Evolutionary conservation across 2,329 filamentous ascomycete species (phyloP), one percentile per base, ranked within the genome.

Genomic region (Aspergillus puulaauensis): DNA sequence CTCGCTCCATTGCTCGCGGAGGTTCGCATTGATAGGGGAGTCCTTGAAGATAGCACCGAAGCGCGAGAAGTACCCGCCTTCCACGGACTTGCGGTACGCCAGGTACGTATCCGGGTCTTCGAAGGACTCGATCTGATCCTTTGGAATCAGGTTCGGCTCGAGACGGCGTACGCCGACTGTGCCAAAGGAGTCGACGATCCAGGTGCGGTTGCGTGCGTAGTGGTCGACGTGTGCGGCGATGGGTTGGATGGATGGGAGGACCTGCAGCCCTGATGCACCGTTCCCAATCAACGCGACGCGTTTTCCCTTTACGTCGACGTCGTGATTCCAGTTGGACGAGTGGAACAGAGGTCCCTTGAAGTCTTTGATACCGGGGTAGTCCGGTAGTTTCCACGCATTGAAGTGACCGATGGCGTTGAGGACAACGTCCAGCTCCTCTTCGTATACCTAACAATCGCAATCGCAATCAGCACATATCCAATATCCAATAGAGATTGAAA

Each of bases 161-260:
- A 83, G 75, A 31, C 80, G 82, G 33, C 84, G 80, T 48, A 76
- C 69, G 43, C 63, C 82, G 74, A 58, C 82, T 75, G 35, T 83
- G 79, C 82, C 83, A 71, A 86, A 88, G 0, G 84, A 83, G 2
- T 83, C 80, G 0, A 87, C 84, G 27, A 90, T 84, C 88, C 88
- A 90, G 0, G 87, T 90, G 33, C 78, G 82, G 63, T 82, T 86
- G 9, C 87, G 78, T 1, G 82, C 85, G 61, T 89, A 90, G 69
- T 88, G 85, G 61, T 89, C 85, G 0, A 90, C 74, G 2, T 77
- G 81, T 1, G 61, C 62, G 8, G 71, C 75, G 6, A 74, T 63
- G 6, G 70, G 72, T 52, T 79, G 75, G 43, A 78, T 69, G 1
- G 71, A 73, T 0, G 76, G 75, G 9, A 78, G 65, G 1, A 75